Percentiles rank a stretch among this genome's conserved stretches.
These are phyloP conservation scores for Kondoa malvinella DNA, from an alignment of 768 basidiomycete species.

Conservation along the genomic window DNA sequence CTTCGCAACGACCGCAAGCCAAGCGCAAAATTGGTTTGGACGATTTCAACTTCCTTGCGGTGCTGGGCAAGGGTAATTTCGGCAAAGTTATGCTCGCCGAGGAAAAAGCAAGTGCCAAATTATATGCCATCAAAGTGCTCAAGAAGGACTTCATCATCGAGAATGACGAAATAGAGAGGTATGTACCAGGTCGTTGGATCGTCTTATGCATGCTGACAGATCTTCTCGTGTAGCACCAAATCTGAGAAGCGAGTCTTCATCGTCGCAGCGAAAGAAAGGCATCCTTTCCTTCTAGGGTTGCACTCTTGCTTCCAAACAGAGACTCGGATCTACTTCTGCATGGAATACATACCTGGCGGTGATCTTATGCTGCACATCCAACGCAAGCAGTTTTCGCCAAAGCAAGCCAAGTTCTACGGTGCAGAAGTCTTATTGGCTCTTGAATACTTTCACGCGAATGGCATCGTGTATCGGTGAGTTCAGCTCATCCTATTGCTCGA, in stretches of 20 bases:
- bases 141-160: constrained; percentile 99
- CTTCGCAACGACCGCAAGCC: constrained; percentile 25
- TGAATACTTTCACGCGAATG: constrained; percentile 95
- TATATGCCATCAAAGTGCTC: constrained; percentile 99
- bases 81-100: constrained; percentile 99
- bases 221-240: constrained; percentile 50
- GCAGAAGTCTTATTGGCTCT: constrained; percentile 86
- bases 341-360: constrained; percentile 98
- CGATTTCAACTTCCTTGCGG: constrained; percentile 97
- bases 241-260: constrained; percentile 98
- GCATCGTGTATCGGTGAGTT: constrained; percentile 89
- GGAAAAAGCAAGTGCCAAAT: constrained; percentile 72
- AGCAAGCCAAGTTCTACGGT: constrained; percentile 98
- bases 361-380: constrained; percentile 99
- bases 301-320: constrained; percentile 99
- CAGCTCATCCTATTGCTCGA: neutral
- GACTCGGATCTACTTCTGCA: constrained; percentile 85
- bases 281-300: constrained; percentile 88
- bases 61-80: constrained; percentile 97
- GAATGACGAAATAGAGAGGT: constrained; percentile 99
- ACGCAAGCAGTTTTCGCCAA: constrained; percentile 92
- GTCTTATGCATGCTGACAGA: constrained; percentile 4
- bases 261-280: constrained; percentile 86
- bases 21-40: constrained; percentile 86
- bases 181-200: constrained; percentile 21